Base-by-base conservation (phyloP, 73 alveolate genomes). In the Symbiodinium natans region DNA sequence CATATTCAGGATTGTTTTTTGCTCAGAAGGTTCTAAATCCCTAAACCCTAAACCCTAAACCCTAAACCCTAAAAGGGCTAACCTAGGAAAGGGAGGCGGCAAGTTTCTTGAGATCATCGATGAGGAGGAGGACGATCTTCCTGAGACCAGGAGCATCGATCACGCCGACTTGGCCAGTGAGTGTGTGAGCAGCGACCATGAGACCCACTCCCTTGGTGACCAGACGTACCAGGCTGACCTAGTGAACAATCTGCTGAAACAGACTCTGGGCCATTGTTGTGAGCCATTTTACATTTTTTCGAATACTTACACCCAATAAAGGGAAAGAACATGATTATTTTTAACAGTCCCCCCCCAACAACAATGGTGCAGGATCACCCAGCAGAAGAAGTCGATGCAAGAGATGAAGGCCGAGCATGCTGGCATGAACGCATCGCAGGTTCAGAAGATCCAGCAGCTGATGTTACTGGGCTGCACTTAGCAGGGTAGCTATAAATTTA, bases 401-500 rank as follows among this genome's bases (percentile, higher is more conserved):
- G 68, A 36, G 17, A 2, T 86, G 94, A 36, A 40, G 23, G 94
- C 82, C 9, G 94, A 86, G 59, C 94, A 86, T 8, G 94, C 94
- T 3, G 94, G 94, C 40, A 1, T 31, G n/a, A 56, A 21, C 13
- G 94, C 94, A 21, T 83, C 48, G 41, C 94, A 86, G 63, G 3
- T 34, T 4, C 38, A 86, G 59, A 56, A 86, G 84, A 86, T 85
- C 10, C 82, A 8, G 19, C 84, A 73, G 84, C 84, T 34, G 40
- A 73, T 21, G 27, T 56, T 21, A 21, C 75, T 29, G 27, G 27
- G 75, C 75, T n/a, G n/a, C n/a, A n/a, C n/a, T n/a, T n/a, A n/a
- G n/a, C n/a, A n/a, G n/a, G n/a, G n/a, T n/a, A n/a, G n/a, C n/a
- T n/a, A n/a, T n/a, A 13, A 71, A 10, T 33, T 33, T 19, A 73